A percentile compares a stretch with the other conserved stretches of the same genome.
Conservation (phyloP, 1,284 basidiomycete species). For the Leccinum huronense region DNA sequence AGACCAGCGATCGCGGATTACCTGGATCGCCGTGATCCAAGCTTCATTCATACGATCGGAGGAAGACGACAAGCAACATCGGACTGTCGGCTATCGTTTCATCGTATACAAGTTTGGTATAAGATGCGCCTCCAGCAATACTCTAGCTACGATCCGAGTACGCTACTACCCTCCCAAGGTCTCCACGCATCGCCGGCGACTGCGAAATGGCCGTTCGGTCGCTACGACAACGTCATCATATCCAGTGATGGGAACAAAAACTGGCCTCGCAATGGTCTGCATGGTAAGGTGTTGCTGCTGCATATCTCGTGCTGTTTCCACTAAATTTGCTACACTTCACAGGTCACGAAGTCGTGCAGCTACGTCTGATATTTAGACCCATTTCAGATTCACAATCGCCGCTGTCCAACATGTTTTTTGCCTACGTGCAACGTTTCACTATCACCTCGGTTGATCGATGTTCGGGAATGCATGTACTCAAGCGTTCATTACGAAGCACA, state of each 20-base stretch:
- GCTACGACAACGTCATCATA: not conserved
- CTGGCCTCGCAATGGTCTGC: not conserved
- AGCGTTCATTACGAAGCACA: not conserved
- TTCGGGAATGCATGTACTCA: not conserved
- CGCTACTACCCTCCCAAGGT: not conserved
- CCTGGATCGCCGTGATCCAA: not conserved
- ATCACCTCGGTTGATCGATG: not conserved
- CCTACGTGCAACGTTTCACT: not conserved
- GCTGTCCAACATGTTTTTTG: not conserved
- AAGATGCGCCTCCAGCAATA: not conserved
- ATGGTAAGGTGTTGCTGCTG: not conserved
- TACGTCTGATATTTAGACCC: not conserved
- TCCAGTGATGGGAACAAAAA: not conserved
- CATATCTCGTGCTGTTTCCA: not conserved
- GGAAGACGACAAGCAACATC: not conserved
- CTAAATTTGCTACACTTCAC: not conserved
- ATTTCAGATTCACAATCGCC: not conserved
- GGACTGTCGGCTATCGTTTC: not conserved
- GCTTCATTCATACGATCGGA: not conserved
- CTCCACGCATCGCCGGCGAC: not conserved
- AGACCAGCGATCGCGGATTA: not conserved
- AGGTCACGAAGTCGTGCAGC: slow-evolving; percentile 1
- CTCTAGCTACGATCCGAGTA: not conserved
- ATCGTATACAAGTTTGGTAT: not conserved
- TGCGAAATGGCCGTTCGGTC: not conserved